phyloP scores from a whole-genome alignment of 2,329 filamentous ascomycete genomes.

The Botrytis pseudocinerea region DNA sequence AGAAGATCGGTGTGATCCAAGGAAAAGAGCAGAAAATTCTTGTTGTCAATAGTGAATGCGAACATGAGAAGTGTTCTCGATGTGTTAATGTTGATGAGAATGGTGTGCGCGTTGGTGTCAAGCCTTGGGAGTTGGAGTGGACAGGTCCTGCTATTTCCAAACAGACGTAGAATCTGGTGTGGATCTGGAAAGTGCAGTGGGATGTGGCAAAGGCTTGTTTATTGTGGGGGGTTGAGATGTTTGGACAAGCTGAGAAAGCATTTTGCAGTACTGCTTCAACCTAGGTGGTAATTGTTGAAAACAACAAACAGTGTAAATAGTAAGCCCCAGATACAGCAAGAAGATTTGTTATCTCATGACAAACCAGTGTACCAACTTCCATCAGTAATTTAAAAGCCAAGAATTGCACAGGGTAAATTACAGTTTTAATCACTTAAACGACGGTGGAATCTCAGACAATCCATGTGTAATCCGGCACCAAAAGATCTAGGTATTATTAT shows the following conservation, averaged over 20 bases:
- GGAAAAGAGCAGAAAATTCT: neutral
- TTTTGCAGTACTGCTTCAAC: neutral
- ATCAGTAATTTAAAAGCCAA: neutral
- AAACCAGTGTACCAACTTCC: neutral
- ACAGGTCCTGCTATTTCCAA: neutral
- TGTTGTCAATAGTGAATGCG: neutral
- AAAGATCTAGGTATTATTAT: neutral
- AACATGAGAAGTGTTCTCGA: neutral
- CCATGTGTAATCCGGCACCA: neutral
- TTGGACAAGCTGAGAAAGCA: neutral
- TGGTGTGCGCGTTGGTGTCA: constrained; percentile 1
- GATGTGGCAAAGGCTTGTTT: neutral
- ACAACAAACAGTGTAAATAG: neutral
- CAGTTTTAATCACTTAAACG: neutral
- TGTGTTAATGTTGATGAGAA: constrained; percentile 11
- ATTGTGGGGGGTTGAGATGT: neutral
- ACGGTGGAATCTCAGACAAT: neutral
- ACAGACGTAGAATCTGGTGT: neutral
- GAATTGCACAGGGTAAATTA: neutral
- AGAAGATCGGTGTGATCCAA: neutral
- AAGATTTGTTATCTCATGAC: neutral
- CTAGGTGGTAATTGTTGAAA: neutral
- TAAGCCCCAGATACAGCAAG: neutral
- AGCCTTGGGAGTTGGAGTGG: constrained; percentile 9
- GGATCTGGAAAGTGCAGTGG: neutral